These are phyloP conservation scores for Penicillium ochrochloron DNA, from an alignment of 495 filamentous ascomycete genomes.

Conservation along the genomic window DNA sequence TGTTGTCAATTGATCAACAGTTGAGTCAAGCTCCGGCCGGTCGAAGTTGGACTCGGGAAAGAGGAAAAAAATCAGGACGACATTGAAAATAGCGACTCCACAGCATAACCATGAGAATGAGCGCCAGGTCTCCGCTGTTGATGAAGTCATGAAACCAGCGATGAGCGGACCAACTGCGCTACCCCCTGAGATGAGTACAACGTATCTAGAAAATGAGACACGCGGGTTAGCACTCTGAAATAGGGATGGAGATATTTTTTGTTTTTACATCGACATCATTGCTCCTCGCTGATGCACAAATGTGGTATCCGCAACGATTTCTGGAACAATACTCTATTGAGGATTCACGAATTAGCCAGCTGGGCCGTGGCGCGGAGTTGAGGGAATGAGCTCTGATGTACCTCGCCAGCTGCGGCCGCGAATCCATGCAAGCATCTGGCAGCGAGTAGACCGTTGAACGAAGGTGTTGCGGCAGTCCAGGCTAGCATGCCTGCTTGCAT, in stretches of 20 bases:
- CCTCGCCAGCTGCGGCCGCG: slow-evolving; percentile 14
- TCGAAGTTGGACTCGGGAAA: slow-evolving; percentile 12
- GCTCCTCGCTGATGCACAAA: slow-evolving; percentile 10
- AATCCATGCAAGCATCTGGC: slow-evolving; percentile 8
- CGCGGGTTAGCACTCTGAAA: not conserved
- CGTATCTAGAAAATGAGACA: not conserved
- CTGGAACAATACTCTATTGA: slow-evolving; percentile 14
- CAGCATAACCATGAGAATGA: slow-evolving; percentile 7
- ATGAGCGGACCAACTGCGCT: slow-evolving; percentile 12
- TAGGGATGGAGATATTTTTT: too few relatives aligned
- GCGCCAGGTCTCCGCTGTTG: slow-evolving; percentile 5
- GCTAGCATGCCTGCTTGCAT: slow-evolving; percentile 8
- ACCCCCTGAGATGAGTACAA: slow-evolving; percentile 11
- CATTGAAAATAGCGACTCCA: not conserved
- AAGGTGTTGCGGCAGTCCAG: slow-evolving; percentile 1
- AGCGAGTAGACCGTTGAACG: slow-evolving; percentile 10
- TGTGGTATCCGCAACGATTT: slow-evolving; percentile 8
- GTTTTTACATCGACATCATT: slow-evolving; percentile 15
- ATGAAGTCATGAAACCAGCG: slow-evolving; percentile 12
- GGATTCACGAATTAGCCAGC: not conserved
- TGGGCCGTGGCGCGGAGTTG: too few relatives aligned
- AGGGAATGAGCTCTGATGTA: not conserved
- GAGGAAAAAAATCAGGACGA: not conserved
- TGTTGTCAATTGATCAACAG: not conserved
- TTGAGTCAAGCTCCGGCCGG: slow-evolving; percentile 1